A percentile compares a stretch with the other conserved stretches of the same genome.
Evolutionary conservation across 2,329 filamentous ascomycete species (phyloP).

Genomic region (Dothistroma pini): DNA sequence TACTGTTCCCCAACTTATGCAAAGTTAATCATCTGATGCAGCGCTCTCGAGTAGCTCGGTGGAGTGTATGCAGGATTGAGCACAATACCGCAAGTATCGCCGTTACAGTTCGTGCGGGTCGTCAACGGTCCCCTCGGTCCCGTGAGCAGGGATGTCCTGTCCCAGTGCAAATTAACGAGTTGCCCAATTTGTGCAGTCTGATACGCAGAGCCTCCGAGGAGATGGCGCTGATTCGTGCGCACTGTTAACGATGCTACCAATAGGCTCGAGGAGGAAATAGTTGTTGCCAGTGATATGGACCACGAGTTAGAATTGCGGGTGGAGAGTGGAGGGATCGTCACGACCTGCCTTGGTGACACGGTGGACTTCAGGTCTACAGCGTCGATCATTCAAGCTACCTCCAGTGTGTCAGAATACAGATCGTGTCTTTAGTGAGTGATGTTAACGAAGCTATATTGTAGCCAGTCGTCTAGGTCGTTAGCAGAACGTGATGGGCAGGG

Average conservation of each 20-base stretch:
- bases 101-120: not conserved
- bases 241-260: not conserved
- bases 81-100: not conserved
- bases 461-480: not conserved
- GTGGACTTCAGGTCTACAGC: not conserved
- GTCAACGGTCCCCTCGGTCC: not conserved
- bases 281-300: not conserved
- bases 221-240: not conserved
- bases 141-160: not conserved
- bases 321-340: not conserved
- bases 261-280: not conserved
- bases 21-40: not conserved
- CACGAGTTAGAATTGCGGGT: not conserved
- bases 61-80: not conserved
- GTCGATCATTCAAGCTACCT: not conserved
- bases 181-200: not conserved
- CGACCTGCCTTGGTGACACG: not conserved
- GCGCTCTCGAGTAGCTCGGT: too few species aligned
- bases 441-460: not conserved
- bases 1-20: not conserved
- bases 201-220: not conserved
- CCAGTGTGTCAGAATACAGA: too few species aligned
- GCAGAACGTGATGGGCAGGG: not conserved
- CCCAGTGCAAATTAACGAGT: not conserved
- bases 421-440: not conserved